Evolutionary conservation across 768 basidiomycete species (phyloP), one percentile per base, ranked within the genome.

Genomic region (Boletus vinaceobasis): DNA sequence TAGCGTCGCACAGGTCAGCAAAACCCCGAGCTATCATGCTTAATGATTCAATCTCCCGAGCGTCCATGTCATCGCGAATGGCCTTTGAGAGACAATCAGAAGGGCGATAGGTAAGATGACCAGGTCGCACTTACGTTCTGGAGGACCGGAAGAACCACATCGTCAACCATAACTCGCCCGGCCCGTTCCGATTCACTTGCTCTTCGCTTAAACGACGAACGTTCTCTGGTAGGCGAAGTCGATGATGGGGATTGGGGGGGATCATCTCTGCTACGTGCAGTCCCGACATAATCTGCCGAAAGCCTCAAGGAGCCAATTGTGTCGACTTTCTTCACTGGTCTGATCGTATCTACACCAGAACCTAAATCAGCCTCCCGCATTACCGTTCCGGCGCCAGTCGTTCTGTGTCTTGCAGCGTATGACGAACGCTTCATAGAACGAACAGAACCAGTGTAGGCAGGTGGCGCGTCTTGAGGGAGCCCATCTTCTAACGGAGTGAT

Each of bases 261-360:
- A 21, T 75, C 77, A 50, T 83, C 88, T 67, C 79, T 79, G 44
- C 69, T 62, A 48, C 86, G 77, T 53, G 85, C 65, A 58, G 78
- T 90, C 10, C 92, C 93, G 29, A 93, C 85, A 65, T 83, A 94
- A 62, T 91, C 93, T 10, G 84, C 79, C 1, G 92, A 93, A 19
- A 90, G 69, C 57, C 86, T 77, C 14, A 93, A 73, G 5, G 92
- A 93, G 4, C 87, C 84, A 11, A 79, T 77, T 5, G 87, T 79
- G 67, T 97, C 93, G 31, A 96, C 86, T 64, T 90, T 92, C 80
- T 95, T 96, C 57, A 96, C 85, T 0, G 95, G 94, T 49, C 93
- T 81, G 63, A 98, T 92, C 1, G 95, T 98, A 63, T 90, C 91
- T 43, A 90, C 78, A 37, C 93, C 93, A 49, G 78, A 88, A 17